A percentile compares a stretch with the other conserved stretches of the same genome.
Evolutionary conservation across 2,329 filamentous ascomycete species (phyloP).

Genomic region (Aspergillus caelatus): DNA sequence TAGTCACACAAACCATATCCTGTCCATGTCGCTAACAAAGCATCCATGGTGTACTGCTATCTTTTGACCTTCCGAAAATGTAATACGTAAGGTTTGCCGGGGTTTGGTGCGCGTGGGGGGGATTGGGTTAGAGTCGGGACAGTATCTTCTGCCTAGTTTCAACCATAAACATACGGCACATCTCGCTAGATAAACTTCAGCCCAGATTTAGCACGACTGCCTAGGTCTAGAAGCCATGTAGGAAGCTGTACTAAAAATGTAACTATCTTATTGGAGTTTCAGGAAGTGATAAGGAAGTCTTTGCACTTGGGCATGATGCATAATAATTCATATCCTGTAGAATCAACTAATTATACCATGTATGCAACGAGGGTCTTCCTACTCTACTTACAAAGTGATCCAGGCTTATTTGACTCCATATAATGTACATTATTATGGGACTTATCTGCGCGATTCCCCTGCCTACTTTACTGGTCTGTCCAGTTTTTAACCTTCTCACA

Average conservation of each 20-base stretch:
- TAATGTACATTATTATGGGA: too few relatives aligned
- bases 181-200: neutral
- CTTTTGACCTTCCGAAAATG: neutral
- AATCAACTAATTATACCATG: too few relatives aligned
- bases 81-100: neutral
- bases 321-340: neutral
- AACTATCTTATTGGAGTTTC: neutral
- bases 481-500: neutral
- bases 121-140: neutral
- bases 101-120: neutral
- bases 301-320: neutral
- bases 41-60: neutral
- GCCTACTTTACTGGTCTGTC: neutral
- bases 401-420: neutral
- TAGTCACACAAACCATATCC: neutral
- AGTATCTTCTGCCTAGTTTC: neutral
- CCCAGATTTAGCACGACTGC: neutral
- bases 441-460: neutral
- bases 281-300: neutral
- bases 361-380: neutral
- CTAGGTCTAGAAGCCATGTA: neutral
- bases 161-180: neutral
- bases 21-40: neutral
- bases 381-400: neutral
- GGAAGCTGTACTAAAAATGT: neutral